Conservation (phyloP, 345 rosid genomes). For the Aethionema arabicum region DNA sequence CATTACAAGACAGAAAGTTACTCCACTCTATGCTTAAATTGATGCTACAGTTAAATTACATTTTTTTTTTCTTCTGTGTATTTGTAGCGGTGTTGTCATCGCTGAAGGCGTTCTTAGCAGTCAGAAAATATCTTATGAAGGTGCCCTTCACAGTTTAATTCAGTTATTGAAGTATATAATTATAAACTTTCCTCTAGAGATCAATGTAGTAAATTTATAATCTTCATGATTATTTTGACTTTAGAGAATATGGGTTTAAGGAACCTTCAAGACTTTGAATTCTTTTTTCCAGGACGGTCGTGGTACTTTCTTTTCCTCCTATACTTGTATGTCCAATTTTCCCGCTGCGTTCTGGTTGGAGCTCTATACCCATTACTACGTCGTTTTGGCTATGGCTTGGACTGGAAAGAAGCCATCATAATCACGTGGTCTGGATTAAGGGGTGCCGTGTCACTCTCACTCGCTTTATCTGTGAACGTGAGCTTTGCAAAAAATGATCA, state of each 20-base stretch:
- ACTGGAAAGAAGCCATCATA: conserved; percentile 84
- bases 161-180: neutral
- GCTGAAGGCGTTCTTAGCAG: conserved; percentile 70
- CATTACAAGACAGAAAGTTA: neutral
- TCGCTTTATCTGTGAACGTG: conserved; percentile 85
- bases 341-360: conserved; percentile 71
- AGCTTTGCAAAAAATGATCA: conserved; percentile 39
- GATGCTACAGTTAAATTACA: conserved; percentile 9
- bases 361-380: conserved; percentile 66
- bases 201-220: neutral
- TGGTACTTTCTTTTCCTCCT: conserved; percentile 87
- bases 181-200: conserved; percentile 2
- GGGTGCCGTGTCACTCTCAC: conserved; percentile 92
- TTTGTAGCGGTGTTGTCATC: conserved; percentile 89
- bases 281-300: conserved; percentile 56
- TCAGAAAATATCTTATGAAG: conserved; percentile 42
- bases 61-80: conserved; percentile 32
- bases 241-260: conserved; percentile 5
- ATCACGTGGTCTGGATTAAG: conserved; percentile 91
- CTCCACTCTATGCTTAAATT: neutral
- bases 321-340: conserved; percentile 64
- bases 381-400: conserved; percentile 82
- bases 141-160: conserved; percentile 33
- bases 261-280: conserved; percentile 1
- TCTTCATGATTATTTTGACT: conserved; percentile 1